These are phyloP conservation scores for Babesia gibsoni DNA, from an alignment of 169 alveolate genomes.

Conservation along the genomic window DNA sequence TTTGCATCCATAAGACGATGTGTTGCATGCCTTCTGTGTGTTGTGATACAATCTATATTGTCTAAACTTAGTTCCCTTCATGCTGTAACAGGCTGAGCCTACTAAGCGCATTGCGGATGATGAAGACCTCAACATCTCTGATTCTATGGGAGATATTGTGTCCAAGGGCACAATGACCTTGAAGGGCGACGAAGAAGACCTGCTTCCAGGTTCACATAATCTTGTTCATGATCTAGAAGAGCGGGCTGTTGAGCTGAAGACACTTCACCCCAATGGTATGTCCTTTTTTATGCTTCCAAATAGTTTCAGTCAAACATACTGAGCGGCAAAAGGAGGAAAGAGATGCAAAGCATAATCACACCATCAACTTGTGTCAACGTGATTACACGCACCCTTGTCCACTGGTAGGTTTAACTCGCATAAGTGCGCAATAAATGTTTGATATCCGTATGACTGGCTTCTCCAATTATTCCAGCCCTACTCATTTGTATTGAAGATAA, in stretches of 20 bases:
- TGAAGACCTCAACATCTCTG: neutral
- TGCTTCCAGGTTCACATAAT: slow-evolving; percentile 17
- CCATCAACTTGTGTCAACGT: slow-evolving; percentile 68
- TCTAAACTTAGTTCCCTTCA: no score
- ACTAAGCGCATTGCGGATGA: slow-evolving; percentile 21
- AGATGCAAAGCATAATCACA: slow-evolving; percentile 53
- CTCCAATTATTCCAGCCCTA: no score
- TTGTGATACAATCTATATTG: neutral
- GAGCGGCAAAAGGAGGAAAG: slow-evolving; percentile 10
- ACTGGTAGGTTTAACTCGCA: slow-evolving; percentile 35
- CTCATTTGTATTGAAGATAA: no score
- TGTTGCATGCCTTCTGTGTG: neutral
- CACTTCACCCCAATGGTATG: slow-evolving; percentile 4
- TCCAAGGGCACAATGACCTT: slow-evolving; percentile 15
- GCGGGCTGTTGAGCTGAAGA: slow-evolving; percentile 16
- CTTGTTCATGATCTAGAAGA: neutral
- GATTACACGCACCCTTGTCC: slow-evolving; percentile 75
- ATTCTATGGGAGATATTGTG: slow-evolving; percentile 1
- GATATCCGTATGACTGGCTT: no score
- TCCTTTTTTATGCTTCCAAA: neutral
- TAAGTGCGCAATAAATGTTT: no score
- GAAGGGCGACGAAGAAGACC: neutral
- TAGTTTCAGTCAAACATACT: neutral
- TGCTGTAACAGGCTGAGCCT: neutral
- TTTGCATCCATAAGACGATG: neutral